Evolutionary conservation across 2,329 filamentous ascomycete species (phyloP), one percentile per base, ranked within the genome.

Genomic region (Cercospora berteroae): DNA sequence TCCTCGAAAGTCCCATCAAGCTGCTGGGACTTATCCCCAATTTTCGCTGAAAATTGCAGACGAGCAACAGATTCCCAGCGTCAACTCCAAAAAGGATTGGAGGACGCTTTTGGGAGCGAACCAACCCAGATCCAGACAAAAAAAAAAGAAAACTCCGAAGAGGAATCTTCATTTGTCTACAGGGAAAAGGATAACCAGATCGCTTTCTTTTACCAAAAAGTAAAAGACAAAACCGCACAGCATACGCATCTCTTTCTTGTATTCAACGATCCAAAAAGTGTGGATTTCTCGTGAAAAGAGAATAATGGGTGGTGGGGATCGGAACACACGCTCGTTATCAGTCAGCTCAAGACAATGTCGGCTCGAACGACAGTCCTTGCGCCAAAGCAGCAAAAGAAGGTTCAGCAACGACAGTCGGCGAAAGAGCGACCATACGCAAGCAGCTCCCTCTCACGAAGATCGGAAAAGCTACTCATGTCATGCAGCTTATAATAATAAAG

Each of bases 361-460:
- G 67, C 61, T 60, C 52, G 48, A 61, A 70, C 68, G 58, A 31
- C 70, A 68, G 55, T 66, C 69, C 65, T 67, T 67, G 64, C 67
- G 69, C 69, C 66, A 66, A 44, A 55, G 67, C 67, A 69, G 71
- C 71, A 69, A 67, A 67, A 69, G 67, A 72, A 74, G 69, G 66
- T 70, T 69, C 65, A 68, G 74, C 52, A 60, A 63, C 68, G 64
- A 69, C 71, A 68, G 60, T 55, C 63, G 72, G 74, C 74, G 74
- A 76, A 69, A 71, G 75, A 77, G 73, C 74, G 74, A 71, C 71
- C 75, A 77, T 77, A 65, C 76, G 75, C 76, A 69, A 76, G 75
- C 61, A 70, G 70, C 69, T 71, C 70, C 71, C 72, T 74, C 73
- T 74, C 72, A 68, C 73, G 69, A 75, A 72, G 74, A 76, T 75